Evolutionary conservation across 441 rosid genomes (phyloP), one percentile per base, ranked within the genome.

Genomic region (Populus trichocarpa): DNA sequence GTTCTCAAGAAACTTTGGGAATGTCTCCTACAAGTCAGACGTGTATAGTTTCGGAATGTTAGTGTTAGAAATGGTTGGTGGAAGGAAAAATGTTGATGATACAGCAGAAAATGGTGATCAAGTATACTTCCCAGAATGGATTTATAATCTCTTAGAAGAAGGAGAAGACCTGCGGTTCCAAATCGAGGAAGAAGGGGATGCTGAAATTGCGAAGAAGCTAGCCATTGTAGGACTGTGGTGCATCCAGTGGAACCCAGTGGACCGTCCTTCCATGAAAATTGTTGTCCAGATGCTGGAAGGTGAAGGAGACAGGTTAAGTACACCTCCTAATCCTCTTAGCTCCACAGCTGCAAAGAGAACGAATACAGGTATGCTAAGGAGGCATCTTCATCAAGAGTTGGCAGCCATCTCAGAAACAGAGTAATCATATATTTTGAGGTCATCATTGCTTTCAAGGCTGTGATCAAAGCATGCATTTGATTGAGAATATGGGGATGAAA

Each of bases 11-110:
- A 75, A 75, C 20, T 75, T 61, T 4, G 69, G 69, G 22, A 61
- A 13, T 3, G 76, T 61, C 3, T 74, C 76, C 6, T 74, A 23
- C 8, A 74, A 63, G 20, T 36, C 76, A 28, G 69, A 74, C n/a
- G 68, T 73, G 6, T 73, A 73, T 0, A 73, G 75, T 26, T 73
- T 73, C 22, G 50, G 75, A 1, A 73, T 73, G 75, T n/a, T 73
- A 4, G 67, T 73, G 20, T 7, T 73, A 35, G 75, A 73, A 73
- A 73, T 73, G 53, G 69, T 68, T 6, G 78, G 78, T 16, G 77
- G 77, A 74, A 25, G 77, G 38, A 74, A 66, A 20, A 66, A 23
- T 16, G 69, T 66, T 6, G 69, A 28, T 2, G 33, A 12, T 0
- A 66, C 32, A 28, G 46, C 26, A 20, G 72, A 33, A 69, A 36